A percentile compares a stretch with the other conserved stretches of the same genome.
Conservation (phyloP, 2,329 filamentous ascomycete species). For the Fusarium nisikadoi region DNA sequence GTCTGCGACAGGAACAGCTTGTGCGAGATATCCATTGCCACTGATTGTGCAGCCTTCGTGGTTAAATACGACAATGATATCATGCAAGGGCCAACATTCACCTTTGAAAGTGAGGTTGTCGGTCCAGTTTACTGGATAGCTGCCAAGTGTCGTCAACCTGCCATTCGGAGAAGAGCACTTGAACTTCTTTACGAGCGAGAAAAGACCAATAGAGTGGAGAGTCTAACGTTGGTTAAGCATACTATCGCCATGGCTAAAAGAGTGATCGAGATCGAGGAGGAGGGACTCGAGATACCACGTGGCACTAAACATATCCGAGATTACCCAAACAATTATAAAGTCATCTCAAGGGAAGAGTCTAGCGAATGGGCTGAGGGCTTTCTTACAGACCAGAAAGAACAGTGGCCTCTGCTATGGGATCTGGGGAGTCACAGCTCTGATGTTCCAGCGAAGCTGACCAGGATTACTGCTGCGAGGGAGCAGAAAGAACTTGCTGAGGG, state of each 20-base stretch:
- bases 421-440: background rate
- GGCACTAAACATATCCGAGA: background rate
- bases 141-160: background rate
- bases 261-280: background rate
- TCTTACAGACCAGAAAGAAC: background rate
- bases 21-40: background rate
- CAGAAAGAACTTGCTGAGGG: background rate
- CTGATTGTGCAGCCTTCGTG: background rate
- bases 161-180: background rate
- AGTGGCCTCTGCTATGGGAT: background rate
- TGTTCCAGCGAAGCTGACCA: fast-evolving
- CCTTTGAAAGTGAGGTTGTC: background rate
- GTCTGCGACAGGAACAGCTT: background rate
- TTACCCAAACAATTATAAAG: background rate
- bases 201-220: background rate
- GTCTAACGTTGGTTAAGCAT: background rate
- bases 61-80: background rate
- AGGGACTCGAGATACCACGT: background rate
- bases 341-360: background rate
- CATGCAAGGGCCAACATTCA: background rate
- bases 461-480: background rate
- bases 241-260: background rate
- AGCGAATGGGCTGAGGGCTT: background rate
- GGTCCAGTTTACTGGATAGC: background rate
- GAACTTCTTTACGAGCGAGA: background rate